A percentile compares a stretch with the other conserved stretches of the same genome.
Evolutionary conservation across 257 asterid species (phyloP).

Genomic region (Solanum megistacrolobum): DNA sequence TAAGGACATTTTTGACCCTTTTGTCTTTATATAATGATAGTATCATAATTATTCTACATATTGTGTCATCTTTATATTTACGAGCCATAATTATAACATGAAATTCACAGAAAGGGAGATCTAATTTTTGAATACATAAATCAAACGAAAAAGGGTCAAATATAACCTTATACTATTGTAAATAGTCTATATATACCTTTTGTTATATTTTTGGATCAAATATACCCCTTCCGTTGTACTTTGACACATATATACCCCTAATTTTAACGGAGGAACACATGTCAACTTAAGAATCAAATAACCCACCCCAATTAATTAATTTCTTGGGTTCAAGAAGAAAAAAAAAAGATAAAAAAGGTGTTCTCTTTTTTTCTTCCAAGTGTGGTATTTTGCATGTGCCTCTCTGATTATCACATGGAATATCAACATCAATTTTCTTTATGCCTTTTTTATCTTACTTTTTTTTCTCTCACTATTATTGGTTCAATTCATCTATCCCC

Average conservation of each 20-base stretch:
- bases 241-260: no score
- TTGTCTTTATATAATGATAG: no score
- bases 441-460: slow-evolving; percentile 11
- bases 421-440: slow-evolving; percentile 28
- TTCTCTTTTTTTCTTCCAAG: background rate
- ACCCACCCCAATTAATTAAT: background rate
- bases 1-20: no score
- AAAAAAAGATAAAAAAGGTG: background rate
- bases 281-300: no score
- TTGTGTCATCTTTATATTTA: background rate
- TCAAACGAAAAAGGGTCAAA: background rate
- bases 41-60: background rate
- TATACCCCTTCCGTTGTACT: no score
- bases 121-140: background rate
- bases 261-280: no score
- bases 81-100: background rate
- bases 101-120: background rate
- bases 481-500: slow-evolving; percentile 24
- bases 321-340: slow-evolving; percentile 6
- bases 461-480: background rate
- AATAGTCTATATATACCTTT: no score
- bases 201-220: no score
- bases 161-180: no score
- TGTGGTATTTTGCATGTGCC: slow-evolving; percentile 42
- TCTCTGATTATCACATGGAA: slow-evolving; percentile 15